These are phyloP conservation scores for Poronia punctata DNA, from an alignment of 495 filamentous ascomycete genomes.

Conservation along the genomic window DNA sequence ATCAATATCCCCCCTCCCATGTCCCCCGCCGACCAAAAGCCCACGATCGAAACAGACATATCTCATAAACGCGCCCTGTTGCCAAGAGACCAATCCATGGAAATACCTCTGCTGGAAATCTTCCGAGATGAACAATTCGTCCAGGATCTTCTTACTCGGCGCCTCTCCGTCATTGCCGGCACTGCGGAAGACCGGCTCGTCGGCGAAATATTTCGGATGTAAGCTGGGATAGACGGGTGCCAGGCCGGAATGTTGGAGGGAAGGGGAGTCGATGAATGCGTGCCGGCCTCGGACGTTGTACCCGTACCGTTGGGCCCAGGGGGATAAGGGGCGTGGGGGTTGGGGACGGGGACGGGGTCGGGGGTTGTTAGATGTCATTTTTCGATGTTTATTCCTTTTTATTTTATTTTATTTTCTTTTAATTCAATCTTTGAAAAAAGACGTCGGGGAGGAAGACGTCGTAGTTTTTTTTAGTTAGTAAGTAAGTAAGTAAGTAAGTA, in stretches of 20 bases:
- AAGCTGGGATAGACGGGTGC: not conserved
- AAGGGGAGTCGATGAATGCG: not conserved
- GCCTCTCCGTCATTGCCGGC: not conserved
- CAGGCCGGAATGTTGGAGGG: not conserved
- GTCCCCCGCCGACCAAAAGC: not conserved
- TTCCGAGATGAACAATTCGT: not conserved
- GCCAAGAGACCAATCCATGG: not conserved
- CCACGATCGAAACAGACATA: not conserved
- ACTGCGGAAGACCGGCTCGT: not conserved
- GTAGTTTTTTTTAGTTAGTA: no score
- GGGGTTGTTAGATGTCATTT: no score
- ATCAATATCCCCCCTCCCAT: not conserved
- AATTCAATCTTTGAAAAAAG: no score
- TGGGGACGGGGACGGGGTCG: no score
- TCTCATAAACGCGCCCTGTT: not conserved
- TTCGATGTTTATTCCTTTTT: no score
- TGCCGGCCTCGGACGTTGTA: not conserved
- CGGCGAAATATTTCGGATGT: not conserved
- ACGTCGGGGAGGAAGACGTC: no score
- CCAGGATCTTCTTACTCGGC: not conserved
- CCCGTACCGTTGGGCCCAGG: slow-evolving; percentile 2
- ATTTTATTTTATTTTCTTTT: no score
- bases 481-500: no score
- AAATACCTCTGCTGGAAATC: not conserved
- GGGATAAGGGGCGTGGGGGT: not conserved